phyloP scores from a whole-genome alignment of 2,329 filamentous ascomycete genomes.

The Cladosporium velox region DNA sequence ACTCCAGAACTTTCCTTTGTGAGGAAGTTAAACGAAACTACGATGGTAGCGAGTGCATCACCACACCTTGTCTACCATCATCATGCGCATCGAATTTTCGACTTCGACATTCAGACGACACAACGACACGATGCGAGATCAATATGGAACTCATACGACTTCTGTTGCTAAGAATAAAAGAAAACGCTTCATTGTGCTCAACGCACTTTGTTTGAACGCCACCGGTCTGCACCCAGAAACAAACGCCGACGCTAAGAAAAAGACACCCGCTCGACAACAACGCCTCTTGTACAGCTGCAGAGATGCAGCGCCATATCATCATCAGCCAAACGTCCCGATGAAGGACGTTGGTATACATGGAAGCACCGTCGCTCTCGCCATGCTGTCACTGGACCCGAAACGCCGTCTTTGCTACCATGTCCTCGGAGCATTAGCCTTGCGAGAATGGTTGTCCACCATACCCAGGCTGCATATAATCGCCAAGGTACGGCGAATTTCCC shows the following conservation, averaged over 20 bases:
- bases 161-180: background rate
- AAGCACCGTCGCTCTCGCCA: background rate
- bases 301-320: slow-evolving; percentile 12
- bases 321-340: background rate
- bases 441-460: slow-evolving; percentile 15
- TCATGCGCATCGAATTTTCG: background rate
- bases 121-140: background rate
- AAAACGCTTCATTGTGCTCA: background rate
- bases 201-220: slow-evolving; percentile 1
- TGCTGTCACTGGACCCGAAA: background rate
- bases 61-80: background rate
- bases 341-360: background rate
- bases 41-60: background rate
- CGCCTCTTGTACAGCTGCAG: background rate
- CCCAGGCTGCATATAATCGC: slow-evolving; percentile 12
- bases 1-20: background rate
- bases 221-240: background rate
- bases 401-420: background rate
- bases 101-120: background rate
- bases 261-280: background rate
- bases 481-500: slow-evolving; percentile 14
- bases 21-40: background rate
- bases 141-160: background rate
- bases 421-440: background rate
- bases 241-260: slow-evolving; percentile 19